These are phyloP conservation scores for Corylus heterophylla DNA, from an alignment of 306 rosid species.

Conservation along the genomic window DNA sequence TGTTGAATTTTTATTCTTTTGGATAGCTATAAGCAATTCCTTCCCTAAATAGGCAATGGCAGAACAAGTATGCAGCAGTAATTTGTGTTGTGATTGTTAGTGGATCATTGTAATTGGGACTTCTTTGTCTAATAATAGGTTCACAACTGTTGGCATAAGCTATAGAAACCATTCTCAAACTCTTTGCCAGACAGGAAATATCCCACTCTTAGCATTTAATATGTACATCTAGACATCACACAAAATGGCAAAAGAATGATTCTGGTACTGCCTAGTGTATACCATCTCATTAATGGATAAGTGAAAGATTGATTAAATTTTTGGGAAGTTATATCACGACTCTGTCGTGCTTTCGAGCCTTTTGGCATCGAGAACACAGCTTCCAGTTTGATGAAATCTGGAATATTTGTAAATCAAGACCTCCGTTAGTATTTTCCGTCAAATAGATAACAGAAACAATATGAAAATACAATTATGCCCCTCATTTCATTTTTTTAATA, in stretches of 20 bases:
- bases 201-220: background rate
- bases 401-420: too few relatives aligned
- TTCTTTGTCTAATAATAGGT: background rate
- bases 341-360: too few relatives aligned
- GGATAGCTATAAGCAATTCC: background rate
- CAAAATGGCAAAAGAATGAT: background rate
- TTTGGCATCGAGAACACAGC: too few relatives aligned
- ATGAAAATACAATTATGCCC: too few relatives aligned
- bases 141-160: background rate
- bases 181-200: background rate
- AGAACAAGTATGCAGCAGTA: background rate
- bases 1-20: background rate
- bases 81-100: background rate
- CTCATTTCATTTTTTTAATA: too few relatives aligned
- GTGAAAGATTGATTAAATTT: background rate
- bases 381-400: too few relatives aligned
- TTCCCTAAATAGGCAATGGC: background rate
- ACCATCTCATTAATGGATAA: background rate
- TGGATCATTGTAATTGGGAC: slow-evolving; percentile 11
- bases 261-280: background rate
- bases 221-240: background rate
- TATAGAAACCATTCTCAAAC: background rate
- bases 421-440: too few relatives aligned
- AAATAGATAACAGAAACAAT: too few relatives aligned
- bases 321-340: too few relatives aligned